Evolutionary conservation across 2,329 filamentous ascomycete genomes (phyloP).

Genomic region (Fusarium mundagurra): DNA sequence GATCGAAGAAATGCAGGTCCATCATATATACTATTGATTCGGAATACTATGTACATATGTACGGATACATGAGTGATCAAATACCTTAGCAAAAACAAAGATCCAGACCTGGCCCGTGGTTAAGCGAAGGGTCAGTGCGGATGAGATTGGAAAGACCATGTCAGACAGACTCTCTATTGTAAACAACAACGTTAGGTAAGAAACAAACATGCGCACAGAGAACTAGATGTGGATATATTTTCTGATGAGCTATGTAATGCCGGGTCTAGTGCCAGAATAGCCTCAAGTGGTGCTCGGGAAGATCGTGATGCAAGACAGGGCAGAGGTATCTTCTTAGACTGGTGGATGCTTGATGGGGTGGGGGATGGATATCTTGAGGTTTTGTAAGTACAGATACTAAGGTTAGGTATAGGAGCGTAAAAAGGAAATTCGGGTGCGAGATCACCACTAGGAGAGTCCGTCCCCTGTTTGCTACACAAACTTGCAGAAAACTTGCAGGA

Average conservation of each 20-base stretch:
- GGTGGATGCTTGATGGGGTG: constrained; percentile 27
- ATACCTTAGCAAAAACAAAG: constrained; percentile 9
- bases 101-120: constrained; percentile 6
- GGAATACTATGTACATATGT: background rate
- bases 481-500: background rate
- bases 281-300: constrained; percentile 42
- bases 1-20: constrained; percentile 17
- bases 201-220: constrained; percentile 25
- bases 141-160: constrained; percentile 4
- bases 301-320: constrained; percentile 45
- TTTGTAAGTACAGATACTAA: background rate
- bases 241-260: constrained; percentile 20
- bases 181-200: constrained; percentile 7
- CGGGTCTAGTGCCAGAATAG: constrained; percentile 40
- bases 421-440: background rate
- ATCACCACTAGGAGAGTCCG: background rate
- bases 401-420: constrained; percentile 2
- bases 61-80: background rate
- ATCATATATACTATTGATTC: constrained; percentile 2
- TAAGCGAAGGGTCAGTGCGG: constrained; percentile 13
- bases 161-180: background rate
- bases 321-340: constrained; percentile 29
- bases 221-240: constrained; percentile 18
- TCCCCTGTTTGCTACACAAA: background rate
- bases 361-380: constrained; percentile 21